Conservation (phyloP, 352 stramenopile genomes). For the Globisporangium perplexum region DNA sequence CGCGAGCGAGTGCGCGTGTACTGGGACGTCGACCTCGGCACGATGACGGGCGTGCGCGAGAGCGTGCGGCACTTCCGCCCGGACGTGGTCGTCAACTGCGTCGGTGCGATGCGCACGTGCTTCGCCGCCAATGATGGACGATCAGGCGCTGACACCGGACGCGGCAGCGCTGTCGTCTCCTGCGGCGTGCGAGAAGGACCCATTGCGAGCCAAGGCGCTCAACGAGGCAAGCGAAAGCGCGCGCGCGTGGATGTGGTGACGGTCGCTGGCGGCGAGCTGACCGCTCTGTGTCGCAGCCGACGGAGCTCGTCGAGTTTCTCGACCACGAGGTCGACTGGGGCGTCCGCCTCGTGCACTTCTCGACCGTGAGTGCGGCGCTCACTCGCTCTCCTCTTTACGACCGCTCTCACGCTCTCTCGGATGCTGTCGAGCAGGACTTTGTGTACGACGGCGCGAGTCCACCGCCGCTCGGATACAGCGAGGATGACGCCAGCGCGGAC, state of each 20-base stretch:
- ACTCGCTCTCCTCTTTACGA: neutral
- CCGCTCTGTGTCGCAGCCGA: conserved; percentile 18
- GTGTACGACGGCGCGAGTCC: conserved; percentile 40
- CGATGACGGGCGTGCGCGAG: conserved; percentile 19
- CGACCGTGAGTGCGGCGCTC: conserved; percentile 18
- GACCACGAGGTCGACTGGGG: conserved; percentile 12
- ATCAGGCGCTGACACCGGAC: neutral
- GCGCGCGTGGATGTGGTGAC: neutral
- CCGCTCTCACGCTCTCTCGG: neutral
- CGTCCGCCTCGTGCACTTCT: conserved; percentile 54
- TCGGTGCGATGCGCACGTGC: conserved; percentile 19
- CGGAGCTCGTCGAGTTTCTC: conserved; percentile 26
- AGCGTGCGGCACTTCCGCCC: conserved; percentile 36
- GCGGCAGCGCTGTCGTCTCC: conserved; percentile 47
- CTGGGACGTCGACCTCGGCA: conserved; percentile 29
- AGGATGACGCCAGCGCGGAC: conserved; percentile 18
- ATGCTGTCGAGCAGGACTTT: conserved; percentile 32
- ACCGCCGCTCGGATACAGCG: conserved; percentile 23
- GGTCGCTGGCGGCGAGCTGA: neutral
- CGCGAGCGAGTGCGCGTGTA: conserved; percentile 30
- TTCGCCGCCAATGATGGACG: too few relatives aligned
- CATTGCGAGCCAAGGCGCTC: conserved; percentile 20
- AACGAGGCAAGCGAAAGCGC: conserved; percentile 29
- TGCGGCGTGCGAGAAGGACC: conserved; percentile 47
- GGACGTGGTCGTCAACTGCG: conserved; percentile 48